Evolutionary conservation across 306 rosid species (phyloP).

Genomic region (Castanea mollissima): DNA sequence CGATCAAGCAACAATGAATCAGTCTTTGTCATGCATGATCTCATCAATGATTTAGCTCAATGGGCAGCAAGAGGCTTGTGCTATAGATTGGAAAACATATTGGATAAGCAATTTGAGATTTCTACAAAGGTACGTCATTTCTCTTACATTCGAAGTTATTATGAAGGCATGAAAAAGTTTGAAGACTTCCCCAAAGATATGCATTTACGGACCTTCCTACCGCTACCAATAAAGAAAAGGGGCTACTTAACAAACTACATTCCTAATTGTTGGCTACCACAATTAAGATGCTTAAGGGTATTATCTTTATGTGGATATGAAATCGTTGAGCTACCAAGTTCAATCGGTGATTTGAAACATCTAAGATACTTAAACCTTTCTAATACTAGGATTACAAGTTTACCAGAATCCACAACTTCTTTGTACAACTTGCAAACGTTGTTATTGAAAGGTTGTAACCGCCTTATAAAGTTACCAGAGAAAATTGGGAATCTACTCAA

Average conservation of each 20-base stretch:
- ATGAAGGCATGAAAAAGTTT: no score
- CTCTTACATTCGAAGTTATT: not conserved
- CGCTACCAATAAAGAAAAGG: not conserved
- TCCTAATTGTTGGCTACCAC: not conserved
- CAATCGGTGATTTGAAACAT: slow-evolving; percentile 2
- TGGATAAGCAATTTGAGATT: not conserved
- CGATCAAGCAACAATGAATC: not conserved
- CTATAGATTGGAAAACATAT: no score
- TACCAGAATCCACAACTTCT: not conserved
- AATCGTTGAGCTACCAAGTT: not conserved
- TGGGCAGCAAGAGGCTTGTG: not conserved
- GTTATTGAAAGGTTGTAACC: not conserved
- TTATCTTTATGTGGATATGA: not conserved
- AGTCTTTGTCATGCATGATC: not conserved
- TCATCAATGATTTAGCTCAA: slow-evolving; percentile 1
- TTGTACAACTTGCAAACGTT: slow-evolving; percentile 10
- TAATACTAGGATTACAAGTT: not conserved
- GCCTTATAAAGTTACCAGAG: not conserved
- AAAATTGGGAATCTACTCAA: not conserved
- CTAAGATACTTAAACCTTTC: not conserved
- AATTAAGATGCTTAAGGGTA: not conserved
- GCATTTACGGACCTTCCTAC: slow-evolving; percentile 71
- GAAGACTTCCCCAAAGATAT: not conserved
- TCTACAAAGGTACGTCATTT: not conserved
- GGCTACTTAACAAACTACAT: slow-evolving; percentile 20